Conservation (phyloP, 306 rosid genomes). For the Vigna hirtella region DNA sequence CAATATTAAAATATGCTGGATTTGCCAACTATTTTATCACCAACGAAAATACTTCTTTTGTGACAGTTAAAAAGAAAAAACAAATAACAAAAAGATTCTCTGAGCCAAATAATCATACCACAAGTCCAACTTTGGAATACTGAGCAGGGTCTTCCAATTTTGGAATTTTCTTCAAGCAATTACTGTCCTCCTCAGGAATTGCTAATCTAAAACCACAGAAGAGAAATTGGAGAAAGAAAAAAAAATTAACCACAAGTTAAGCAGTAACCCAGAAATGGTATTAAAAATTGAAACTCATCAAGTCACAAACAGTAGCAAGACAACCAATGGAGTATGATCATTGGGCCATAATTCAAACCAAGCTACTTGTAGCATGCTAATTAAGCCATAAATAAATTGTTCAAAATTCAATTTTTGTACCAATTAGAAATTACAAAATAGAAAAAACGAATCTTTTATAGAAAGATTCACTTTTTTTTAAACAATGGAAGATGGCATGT, state of each 20-base stretch:
- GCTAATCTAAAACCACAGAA: slow-evolving; percentile 64
- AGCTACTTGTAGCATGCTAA: slow-evolving; percentile 23
- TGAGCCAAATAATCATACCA: slow-evolving; percentile 62
- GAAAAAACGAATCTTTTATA: not conserved
- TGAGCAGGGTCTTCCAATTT: slow-evolving; percentile 83
- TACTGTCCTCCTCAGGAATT: slow-evolving; percentile 76
- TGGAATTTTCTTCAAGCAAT: slow-evolving; percentile 75
- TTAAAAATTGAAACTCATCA: slow-evolving; percentile 26
- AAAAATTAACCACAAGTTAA: slow-evolving; percentile 13
- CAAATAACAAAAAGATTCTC: slow-evolving; percentile 8
- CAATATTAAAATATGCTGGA: slow-evolving; percentile 23
- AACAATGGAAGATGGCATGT: slow-evolving; percentile 17
- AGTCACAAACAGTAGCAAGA: slow-evolving; percentile 16
- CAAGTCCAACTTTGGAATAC: slow-evolving; percentile 68
- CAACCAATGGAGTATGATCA: slow-evolving; percentile 1
- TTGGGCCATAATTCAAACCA: slow-evolving; percentile 5
- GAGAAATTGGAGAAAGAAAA: slow-evolving; percentile 14
- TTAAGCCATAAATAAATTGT: not conserved
- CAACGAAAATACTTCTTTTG: slow-evolving; percentile 2
- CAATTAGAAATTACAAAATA: not conserved
- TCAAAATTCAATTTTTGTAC: not conserved
- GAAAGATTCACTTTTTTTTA: not conserved
- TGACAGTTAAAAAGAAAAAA: slow-evolving; percentile 17
- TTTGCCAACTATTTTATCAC: slow-evolving; percentile 2
- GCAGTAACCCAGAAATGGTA: slow-evolving; percentile 6